Evolutionary conservation across 805 yeast species (phyloP), one percentile per base, ranked within the genome.

Genomic region (Candida gorgasii): DNA sequence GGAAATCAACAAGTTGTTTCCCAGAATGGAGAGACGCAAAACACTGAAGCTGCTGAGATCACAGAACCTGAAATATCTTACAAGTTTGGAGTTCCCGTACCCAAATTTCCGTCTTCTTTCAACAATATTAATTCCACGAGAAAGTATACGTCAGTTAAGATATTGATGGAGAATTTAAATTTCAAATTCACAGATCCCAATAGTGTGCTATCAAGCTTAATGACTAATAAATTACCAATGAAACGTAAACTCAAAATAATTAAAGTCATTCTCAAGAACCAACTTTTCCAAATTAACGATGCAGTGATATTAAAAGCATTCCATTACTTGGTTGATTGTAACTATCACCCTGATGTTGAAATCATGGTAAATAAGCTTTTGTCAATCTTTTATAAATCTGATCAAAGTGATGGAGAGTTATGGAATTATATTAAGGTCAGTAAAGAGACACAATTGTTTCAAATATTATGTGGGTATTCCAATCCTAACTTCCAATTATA

Each of bases 391-490:
- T 42, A 42, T 20, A 36, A 36, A 16, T 20, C 35, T 15, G 41
- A 42, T 17, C 22, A 17, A 14, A 36, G 29, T 30, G 45, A 42
- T 15, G 34, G 32, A 16, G 41, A 36, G 13, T 17, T 42, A 36
- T 42, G 45, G 45, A 36, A 32, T n/a, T 42, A 17, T 18, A 32
- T 42, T 3, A 41, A 36, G 18, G 18, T 28, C 4, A 17, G 40
- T 12, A 41, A 41, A 36, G 40, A 35, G 9, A 17, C 22, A 3
- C 36, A 41, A 8, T 23, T 42, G n/a, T 42, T 42, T 24, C 45
- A 42, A 2, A 31, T 42, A 15, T 16, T 42, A 23, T 37, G 45
- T 31, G 45, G 45, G 20, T 42, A 36, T 26, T 18, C 45, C 12
- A 37, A 31, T 16, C 45, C 45, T 2, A 42, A 36, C 19, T 31